Percentiles rank a stretch among this genome's conserved stretches.
These are phyloP conservation scores for Talaromyces sp. DNA, from an alignment of 2,329 filamentous ascomycete genomes.

Conservation along the genomic window DNA sequence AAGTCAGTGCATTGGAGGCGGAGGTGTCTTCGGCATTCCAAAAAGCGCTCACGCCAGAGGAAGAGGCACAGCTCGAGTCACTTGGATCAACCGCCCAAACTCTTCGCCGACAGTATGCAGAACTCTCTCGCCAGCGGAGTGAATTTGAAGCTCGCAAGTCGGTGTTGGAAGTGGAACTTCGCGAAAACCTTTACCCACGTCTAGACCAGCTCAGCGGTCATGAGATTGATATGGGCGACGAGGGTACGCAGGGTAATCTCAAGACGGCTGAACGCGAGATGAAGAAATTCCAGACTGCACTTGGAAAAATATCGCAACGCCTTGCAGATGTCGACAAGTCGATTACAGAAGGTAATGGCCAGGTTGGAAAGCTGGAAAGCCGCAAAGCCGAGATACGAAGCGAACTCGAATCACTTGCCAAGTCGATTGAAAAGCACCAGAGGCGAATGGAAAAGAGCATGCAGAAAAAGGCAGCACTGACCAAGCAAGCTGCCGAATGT, in stretches of 20 bases:
- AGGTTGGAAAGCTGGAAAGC: slow-evolving; percentile 57
- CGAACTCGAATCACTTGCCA: slow-evolving; percentile 68
- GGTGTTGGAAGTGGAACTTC: slow-evolving; percentile 77
- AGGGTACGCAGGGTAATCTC: slow-evolving; percentile 57
- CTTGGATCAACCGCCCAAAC: slow-evolving; percentile 66
- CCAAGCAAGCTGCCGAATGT: slow-evolving; percentile 71
- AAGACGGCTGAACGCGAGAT: slow-evolving; percentile 77
- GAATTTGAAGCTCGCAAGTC: slow-evolving; percentile 77
- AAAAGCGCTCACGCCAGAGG: slow-evolving; percentile 75
- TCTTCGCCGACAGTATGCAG: slow-evolving; percentile 70
- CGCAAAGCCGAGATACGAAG: slow-evolving; percentile 60
- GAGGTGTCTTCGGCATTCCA: slow-evolving; percentile 87
- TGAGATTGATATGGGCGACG: slow-evolving; percentile 62
- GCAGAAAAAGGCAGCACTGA: slow-evolving; percentile 77
- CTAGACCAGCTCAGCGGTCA: slow-evolving; percentile 79
- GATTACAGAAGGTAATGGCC: slow-evolving; percentile 56
- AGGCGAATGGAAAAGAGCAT: slow-evolving; percentile 89
- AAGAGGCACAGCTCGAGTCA: slow-evolving; percentile 73
- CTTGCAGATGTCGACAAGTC: slow-evolving; percentile 69
- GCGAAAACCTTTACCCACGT: slow-evolving; percentile 81
- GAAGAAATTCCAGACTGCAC: slow-evolving; percentile 65
- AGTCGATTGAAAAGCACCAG: slow-evolving; percentile 76
- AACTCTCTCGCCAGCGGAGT: slow-evolving; percentile 66
- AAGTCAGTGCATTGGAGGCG: slow-evolving; percentile 69
- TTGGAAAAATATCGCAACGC: slow-evolving; percentile 63